Conservation (phyloP, 352 stramenopile genomes). For the Globisporangium splendens region DNA sequence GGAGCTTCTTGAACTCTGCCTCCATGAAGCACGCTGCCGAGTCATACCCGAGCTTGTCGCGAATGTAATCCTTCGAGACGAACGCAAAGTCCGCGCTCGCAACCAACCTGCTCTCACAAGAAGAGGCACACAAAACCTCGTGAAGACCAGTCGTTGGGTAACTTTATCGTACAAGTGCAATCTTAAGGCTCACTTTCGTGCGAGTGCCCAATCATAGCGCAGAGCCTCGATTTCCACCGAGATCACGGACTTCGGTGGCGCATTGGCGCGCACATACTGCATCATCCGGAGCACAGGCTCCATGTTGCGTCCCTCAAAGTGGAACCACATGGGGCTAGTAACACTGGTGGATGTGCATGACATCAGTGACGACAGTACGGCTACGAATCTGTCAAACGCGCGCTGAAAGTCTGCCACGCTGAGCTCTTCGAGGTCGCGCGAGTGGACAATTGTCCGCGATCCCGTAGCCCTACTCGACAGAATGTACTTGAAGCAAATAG, state of each 20-base stretch:
- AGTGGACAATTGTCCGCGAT: slow-evolving; percentile 71
- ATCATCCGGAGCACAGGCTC: slow-evolving; percentile 58
- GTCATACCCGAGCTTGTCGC: slow-evolving; percentile 40
- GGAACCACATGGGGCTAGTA: slow-evolving; percentile 34
- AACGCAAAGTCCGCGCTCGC: slow-evolving; percentile 40
- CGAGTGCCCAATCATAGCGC: slow-evolving; percentile 56
- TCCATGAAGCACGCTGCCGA: slow-evolving; percentile 44
- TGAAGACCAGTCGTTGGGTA: too few relatives aligned
- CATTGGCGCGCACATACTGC: slow-evolving; percentile 25
- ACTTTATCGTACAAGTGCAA: too few relatives aligned
- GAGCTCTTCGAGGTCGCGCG: slow-evolving; percentile 53
- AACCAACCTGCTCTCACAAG: too few relatives aligned
- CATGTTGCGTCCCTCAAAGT: slow-evolving; percentile 78
- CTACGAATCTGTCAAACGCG: slow-evolving; percentile 22
- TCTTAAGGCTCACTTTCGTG: slow-evolving; percentile 18
- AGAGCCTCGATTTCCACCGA: slow-evolving; percentile 70
- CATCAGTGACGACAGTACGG: slow-evolving; percentile 3
- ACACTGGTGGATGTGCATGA: too few relatives aligned
- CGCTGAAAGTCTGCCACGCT: slow-evolving; percentile 32
- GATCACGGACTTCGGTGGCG: slow-evolving; percentile 19
- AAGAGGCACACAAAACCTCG: too few relatives aligned
- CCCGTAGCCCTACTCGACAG: slow-evolving; percentile 56
- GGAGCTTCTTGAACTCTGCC: not conserved
- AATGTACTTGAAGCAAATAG: slow-evolving; percentile 45
- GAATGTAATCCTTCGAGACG: slow-evolving; percentile 74